Evolutionary conservation across 768 basidiomycete genomes (phyloP), one percentile per base, ranked within the genome.

Genomic region (Tricholomella constricta): DNA sequence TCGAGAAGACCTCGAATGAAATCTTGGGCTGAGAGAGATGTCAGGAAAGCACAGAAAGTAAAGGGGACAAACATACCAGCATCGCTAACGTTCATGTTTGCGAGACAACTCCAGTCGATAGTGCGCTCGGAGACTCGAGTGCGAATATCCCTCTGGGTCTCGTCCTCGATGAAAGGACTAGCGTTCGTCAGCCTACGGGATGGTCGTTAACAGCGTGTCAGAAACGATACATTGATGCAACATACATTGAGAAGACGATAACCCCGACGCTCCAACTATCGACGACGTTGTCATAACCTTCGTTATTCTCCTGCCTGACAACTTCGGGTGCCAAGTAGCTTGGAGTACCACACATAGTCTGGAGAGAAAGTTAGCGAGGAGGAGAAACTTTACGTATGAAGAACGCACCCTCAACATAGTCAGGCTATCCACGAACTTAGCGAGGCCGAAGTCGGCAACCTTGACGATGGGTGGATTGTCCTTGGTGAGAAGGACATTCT

Each of bases 191-290:
- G 68, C 89, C 89, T 91, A 51, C 41, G 40, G 22, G 47, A 17
- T 37, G 29, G 11, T 55, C 14, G 26, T 41, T 23, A 45, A 11
- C 14, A n/a, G 10, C 5, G 47, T 48, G 17, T 10, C n/a, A 22
- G 11, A 34, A n/a, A 43, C 29, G 14, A 26, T n/a, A 23, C 31
- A 25, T 36, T 35, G 29, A 8, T 23, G 2, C 7, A 7, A 45
- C 54, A 38, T 62, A 94, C 94, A 93, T 94, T 20, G 88, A 88
- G 62, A 88, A 98, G 1, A 98, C 82, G 48, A 98, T 97, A 19
- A 97, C 93, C 6, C 97, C 96, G 10, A 94, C 83, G 41, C 92
- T 95, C 94, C 94, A 99, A 57, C 91, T 93, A 65, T 99, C 97
- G 45, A 98, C 97, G 17, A 89, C 73, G 52, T 86, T 82, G 62